Percentiles rank a stretch among this genome's conserved stretches.
phyloP scores from a whole-genome alignment of 2,329 filamentous ascomycete genomes.

The Stachybotrys chlorohalonatus region DNA sequence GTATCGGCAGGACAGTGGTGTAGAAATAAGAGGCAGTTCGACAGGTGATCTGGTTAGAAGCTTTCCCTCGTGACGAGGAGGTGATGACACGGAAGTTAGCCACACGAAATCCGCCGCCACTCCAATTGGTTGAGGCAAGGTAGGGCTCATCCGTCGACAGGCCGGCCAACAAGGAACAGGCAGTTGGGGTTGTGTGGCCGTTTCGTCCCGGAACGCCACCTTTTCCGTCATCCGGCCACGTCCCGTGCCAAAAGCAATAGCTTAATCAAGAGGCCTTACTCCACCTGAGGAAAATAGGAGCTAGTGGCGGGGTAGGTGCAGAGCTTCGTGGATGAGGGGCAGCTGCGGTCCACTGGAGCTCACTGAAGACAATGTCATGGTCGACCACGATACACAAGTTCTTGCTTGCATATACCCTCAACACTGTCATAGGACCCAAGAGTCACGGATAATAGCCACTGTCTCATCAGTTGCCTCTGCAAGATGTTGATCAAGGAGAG shows the following conservation, averaged over 20 bases:
- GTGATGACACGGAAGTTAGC: not conserved
- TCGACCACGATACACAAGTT: too few species aligned
- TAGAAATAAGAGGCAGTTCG: not conserved
- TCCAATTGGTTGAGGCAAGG: too few species aligned
- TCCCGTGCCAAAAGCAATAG: not conserved
- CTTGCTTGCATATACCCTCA: too few species aligned
- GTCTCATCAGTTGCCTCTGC: not conserved
- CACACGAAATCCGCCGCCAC: not conserved
- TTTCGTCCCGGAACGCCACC: not conserved
- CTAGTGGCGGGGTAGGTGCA: not conserved
- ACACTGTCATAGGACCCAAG: too few species aligned
- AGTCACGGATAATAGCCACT: too few species aligned
- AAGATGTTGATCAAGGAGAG: slow-evolving; percentile 47
- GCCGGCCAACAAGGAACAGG: not conserved
- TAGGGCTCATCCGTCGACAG: not conserved
- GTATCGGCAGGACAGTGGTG: not conserved
- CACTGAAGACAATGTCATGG: not conserved
- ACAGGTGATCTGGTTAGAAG: not conserved
- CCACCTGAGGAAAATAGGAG: not conserved
- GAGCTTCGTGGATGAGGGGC: not conserved
- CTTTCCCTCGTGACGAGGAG: not conserved
- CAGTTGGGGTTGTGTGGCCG: not conserved
- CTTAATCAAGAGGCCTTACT: not conserved
- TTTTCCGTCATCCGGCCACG: not conserved
- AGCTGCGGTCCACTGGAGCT: not conserved